Base-by-base conservation (phyloP, 148 eudicot genomes). In the Persicaria tinctoria region DNA sequence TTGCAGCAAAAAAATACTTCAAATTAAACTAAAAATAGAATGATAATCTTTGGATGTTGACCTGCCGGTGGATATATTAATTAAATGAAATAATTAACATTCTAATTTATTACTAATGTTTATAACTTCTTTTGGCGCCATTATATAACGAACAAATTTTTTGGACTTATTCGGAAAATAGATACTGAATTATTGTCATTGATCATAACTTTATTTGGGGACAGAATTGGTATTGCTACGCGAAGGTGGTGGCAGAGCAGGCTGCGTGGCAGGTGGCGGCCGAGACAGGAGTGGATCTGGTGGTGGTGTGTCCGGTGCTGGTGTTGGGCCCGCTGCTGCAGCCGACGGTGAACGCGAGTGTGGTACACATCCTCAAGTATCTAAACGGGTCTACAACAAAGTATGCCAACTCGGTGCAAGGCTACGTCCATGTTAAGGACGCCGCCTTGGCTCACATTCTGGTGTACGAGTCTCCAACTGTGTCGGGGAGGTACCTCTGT, bases 151-250 rank as follows among this genome's bases (percentile, higher is more conserved):
- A 32, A 32, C 2, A 32, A 32, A 32, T 1, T 0, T 1, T 32
- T 32, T 32, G 41, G 41, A 2, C 41, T 1, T 32, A 1, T 32
- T 32, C 41, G 41, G 41, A 32, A 32, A 32, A 32, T 32, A 32
- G 41, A 32, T 32, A 32, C 41, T 32, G 3, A 32, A 32, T 32
- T 32, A 32, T 1, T 32, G 41, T 2, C 3, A 32, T 3, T 32
- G 41, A 32, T 32, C 41, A 32, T 32, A 2, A 32, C 41, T 32
- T 32, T 2, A 32, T 32, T 32, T 32, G 1, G 41, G 1, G 41
- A 1, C 46, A 94, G 98, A 94, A 94, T 47, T 94, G 98, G 98
- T 94, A 94, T 60, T 91, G 97, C 82, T 94, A 94, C 46, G 96
- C 96, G 12, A 94, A 94, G 83, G 83, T 89, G 11, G 93, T 91